These are phyloP conservation scores for Microbotryum silenes-acaulis DNA, from an alignment of 1,284 basidiomycete genomes.

Conservation along the genomic window DNA sequence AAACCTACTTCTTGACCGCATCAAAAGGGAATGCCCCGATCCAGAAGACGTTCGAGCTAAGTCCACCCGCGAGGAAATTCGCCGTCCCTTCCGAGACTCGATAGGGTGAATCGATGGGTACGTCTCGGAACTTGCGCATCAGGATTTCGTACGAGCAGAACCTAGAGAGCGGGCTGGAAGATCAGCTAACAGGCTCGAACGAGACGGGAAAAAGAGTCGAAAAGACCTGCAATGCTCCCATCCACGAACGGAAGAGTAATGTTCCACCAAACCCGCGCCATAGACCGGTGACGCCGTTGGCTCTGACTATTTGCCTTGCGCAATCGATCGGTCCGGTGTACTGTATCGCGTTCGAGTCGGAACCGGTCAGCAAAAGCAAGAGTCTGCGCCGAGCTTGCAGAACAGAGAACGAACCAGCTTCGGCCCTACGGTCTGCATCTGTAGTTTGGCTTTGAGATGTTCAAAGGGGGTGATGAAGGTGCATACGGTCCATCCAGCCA, in stretches of 20 bases:
- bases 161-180: slow-evolving; percentile 22
- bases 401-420: slow-evolving; percentile 25
- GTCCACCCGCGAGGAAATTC: slow-evolving; percentile 55
- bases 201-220: slow-evolving; percentile 15
- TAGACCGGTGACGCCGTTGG: slow-evolving; percentile 37
- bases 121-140: slow-evolving; percentile 28
- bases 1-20: slow-evolving; percentile 60
- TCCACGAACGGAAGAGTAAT: slow-evolving; percentile 40
- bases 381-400: neutral
- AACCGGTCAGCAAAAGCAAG: neutral
- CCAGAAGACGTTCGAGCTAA: slow-evolving; percentile 42
- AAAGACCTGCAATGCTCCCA: slow-evolving; percentile 37
- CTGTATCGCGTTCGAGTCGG: neutral
- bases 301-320: slow-evolving; percentile 36
- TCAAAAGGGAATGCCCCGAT: slow-evolving; percentile 64
- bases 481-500: slow-evolving; percentile 66
- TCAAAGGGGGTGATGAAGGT: slow-evolving; percentile 65
- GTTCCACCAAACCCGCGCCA: slow-evolving; percentile 42
- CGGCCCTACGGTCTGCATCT: slow-evolving; percentile 58
- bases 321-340: slow-evolving; percentile 38
- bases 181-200: neutral
- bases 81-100: slow-evolving; percentile 57
- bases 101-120: slow-evolving; percentile 15
- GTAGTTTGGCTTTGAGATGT: slow-evolving; percentile 67
- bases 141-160: slow-evolving; percentile 40